Base-by-base conservation (phyloP, 2,329 filamentous ascomycete species). In the Aspergillus sp. region DNA sequence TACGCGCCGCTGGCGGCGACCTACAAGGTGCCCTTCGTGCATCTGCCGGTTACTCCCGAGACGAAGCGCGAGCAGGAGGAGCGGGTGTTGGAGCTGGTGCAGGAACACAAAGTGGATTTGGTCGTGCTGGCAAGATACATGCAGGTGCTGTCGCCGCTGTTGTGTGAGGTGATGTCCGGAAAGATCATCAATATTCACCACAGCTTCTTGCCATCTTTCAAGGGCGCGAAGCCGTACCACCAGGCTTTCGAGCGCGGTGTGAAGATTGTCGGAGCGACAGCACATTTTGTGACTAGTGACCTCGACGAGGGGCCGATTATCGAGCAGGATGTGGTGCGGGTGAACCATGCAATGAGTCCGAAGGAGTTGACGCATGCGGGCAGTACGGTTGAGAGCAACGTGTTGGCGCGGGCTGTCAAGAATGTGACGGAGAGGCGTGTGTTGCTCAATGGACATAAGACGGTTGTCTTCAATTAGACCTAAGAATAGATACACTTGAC, bases 151-250 rank as follows among this genome's bases (percentile, higher is more conserved):
- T 86, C 83, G 19, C 86, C 86, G 0, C 79, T 71, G 7, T 74
- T 93, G 37, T 93, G 88, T 73, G 72, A 77, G 49, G 86, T 81
- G 59, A 90, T 93, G 86, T 85, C 82, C 44, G 88, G 88, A 49
- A 83, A 82, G 65, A 93, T 93, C 72, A 91, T 93, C 84, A 93
- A 93, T 73, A 91, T 93, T 69, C 88, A 93, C 73, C 88, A 93
- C 73, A 85, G 81, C 57, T 93, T 93, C 80, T 68, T 93, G 76
- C 88, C 88, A 0, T 84, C 80, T 7, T 93, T 93, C 80, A 93
- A 93, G 77, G 88, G 88, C 52, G 88, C 88, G 25, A 89, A 88
- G 71, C 88, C 88, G 3, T 93, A 93, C 70, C 88, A 91, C 69
- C 88, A 93, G 75, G 88, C 88, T 6, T 90, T 86, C 64, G 87